phyloP scores from a whole-genome alignment of 2,329 filamentous ascomycete species.

The Fusarium musae region DNA sequence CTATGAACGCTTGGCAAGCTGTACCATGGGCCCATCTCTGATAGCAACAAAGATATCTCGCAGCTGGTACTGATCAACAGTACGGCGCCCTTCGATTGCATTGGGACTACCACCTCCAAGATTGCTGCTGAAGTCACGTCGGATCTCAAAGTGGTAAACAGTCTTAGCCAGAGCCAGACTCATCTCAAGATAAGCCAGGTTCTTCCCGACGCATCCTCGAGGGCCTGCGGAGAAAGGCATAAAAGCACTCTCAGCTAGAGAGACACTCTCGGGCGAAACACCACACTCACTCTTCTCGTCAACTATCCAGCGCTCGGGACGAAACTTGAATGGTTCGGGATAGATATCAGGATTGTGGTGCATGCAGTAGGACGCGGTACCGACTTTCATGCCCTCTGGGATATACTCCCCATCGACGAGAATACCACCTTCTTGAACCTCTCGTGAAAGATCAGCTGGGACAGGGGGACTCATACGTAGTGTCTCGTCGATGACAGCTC shows the following conservation, averaged over 20 bases:
- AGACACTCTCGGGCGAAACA: neutral
- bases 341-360: constrained; percentile 28
- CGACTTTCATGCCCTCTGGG: constrained; percentile 27
- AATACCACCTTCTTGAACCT: constrained; percentile 26
- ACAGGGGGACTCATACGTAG: constrained; percentile 40
- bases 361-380: constrained; percentile 18
- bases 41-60: constrained; percentile 24
- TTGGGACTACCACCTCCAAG: constrained; percentile 22
- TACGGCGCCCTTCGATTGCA: constrained; percentile 12
- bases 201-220: constrained; percentile 30
- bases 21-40: constrained; percentile 28
- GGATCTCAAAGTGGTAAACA: constrained; percentile 21
- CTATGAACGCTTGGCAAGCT: neutral
- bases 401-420: constrained; percentile 28
- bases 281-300: neutral
- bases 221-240: constrained; percentile 27
- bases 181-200: constrained; percentile 36
- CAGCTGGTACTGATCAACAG: constrained; percentile 28
- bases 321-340: constrained; percentile 24
- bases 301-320: constrained; percentile 33
- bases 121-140: constrained; percentile 15
- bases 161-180: constrained; percentile 25
- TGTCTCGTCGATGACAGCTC: constrained; percentile 40
- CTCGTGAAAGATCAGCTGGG: constrained; percentile 28
- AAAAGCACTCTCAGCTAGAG: constrained; percentile 16